A percentile compares a stretch with the other conserved stretches of the same genome.
These are phyloP conservation scores for Sungouiella thailandica DNA, from an alignment of 805 yeast species.

Conservation along the genomic window DNA sequence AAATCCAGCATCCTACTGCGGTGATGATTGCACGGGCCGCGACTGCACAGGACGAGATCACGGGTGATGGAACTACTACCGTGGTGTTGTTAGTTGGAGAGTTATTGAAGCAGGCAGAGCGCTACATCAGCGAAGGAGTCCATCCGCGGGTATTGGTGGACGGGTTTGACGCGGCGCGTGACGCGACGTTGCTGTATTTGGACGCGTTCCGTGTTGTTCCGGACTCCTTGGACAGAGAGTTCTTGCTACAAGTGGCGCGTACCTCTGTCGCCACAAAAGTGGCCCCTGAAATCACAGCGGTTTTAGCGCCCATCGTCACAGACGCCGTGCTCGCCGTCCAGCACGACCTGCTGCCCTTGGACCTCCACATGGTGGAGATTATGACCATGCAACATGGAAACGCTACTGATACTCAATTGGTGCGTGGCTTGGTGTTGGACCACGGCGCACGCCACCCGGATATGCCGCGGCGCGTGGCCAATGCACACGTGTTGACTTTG, in stretches of 20 bases:
- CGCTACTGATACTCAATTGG: conserved; percentile 75
- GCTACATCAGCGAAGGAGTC: conserved; percentile 87
- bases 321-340: conserved; percentile 88
- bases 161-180: conserved; percentile 90
- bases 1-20: conserved; percentile 59
- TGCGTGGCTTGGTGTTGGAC: conserved; percentile 88
- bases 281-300: conserved; percentile 65
- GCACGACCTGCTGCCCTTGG: conserved; percentile 50
- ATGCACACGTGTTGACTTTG: conserved; percentile 80
- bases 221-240: conserved; percentile 70
- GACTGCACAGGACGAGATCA: conserved; percentile 96
- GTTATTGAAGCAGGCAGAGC: conserved; percentile 87
- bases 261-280: conserved; percentile 88
- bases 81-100: conserved; percentile 94
- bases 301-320: conserved; percentile 89
- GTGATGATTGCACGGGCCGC: conserved; percentile 85
- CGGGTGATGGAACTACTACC: conserved; percentile 99
- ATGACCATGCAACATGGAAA: conserved; percentile 96
- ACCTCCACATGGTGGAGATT: conserved; percentile 95
- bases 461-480: conserved; percentile 85
- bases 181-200: conserved; percentile 63
- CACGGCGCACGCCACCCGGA: conserved; percentile 99
- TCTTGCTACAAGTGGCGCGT: conserved; percentile 86
- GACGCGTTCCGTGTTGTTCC: conserved; percentile 56
- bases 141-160: conserved; percentile 94